Base-by-base conservation (phyloP, 2,329 filamentous ascomycete genomes). In the Ceratocystis harringtonii region DNA sequence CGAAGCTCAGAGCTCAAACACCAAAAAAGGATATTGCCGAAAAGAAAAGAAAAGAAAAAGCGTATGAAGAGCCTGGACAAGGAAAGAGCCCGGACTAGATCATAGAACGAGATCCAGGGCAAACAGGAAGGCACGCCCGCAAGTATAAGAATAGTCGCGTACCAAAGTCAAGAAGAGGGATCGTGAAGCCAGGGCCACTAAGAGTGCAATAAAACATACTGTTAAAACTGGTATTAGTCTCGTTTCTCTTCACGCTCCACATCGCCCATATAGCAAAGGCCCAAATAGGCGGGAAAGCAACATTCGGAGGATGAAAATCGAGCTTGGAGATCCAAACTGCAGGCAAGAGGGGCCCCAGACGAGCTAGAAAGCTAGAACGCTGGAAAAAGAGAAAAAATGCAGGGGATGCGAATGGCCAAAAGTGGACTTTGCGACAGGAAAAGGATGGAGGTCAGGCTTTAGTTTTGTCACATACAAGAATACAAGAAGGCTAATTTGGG, bases 391-490 rank as follows among this genome's bases (percentile, higher is more conserved):
- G 52, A 32, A 32, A 57, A 57, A 57, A 57, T 57, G 52, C 52
- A 57, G 52, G 52, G 52, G 52, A 57, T 57, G 22, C 22, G 22
- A 57, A 8, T 57, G 52, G 52, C 52, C 52, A 57, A 57, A 52
- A 57, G 52, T 57, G 52, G 52, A 57, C 52, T 30, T 41, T 28
- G 52, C 52, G 52, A 57, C 22, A 57, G 52, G 5, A 63, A 61
- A 65, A 65, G 32, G 48, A 55, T 65, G 66, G 66, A 65, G 66
- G 66, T 67, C 66, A 63, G 66, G 66, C 50, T 60, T 65, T 67
- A 67, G 66, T 67, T 67, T 67, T 65, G n/a, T 25, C 63, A 67
- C 50, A 62, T 60, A 62, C 25, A 62, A 44, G 50, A 6, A 25
- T 52, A 25, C 48, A 52, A 30, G 52, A 57, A 30, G 28, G 52